Evolutionary conservation across 106 monocot species (phyloP).

Genomic region (Xerophyta viscosa): DNA sequence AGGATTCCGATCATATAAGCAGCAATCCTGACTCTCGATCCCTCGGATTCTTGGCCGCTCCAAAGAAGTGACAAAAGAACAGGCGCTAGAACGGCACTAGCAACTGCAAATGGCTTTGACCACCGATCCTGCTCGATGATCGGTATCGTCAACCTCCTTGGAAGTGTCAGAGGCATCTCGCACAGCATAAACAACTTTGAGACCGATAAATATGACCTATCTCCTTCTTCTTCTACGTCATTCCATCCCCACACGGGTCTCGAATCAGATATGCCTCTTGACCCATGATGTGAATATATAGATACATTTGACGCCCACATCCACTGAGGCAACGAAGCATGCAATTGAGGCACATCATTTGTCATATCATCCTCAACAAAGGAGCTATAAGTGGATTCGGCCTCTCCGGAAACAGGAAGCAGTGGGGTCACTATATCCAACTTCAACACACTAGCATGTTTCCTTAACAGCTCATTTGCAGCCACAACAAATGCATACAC

Average conservation of each 20-base stretch:
- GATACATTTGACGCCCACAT: conserved; percentile 96
- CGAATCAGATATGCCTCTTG: conserved; percentile 7
- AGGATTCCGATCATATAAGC: conserved; percentile 35
- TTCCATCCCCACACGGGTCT: conserved; percentile 70
- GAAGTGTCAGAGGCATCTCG: conserved; percentile 72
- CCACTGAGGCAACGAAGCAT: conserved; percentile 68
- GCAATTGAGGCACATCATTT: conserved; percentile 32
- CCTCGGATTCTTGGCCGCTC: conserved; percentile 15
- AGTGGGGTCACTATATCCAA: conserved; percentile 75
- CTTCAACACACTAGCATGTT: conserved; percentile 61
- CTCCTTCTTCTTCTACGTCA: conserved; percentile 43
- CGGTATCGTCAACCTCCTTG: conserved; percentile 81
- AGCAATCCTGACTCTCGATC: conserved; percentile 8
- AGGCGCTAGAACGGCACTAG: conserved; percentile 61
- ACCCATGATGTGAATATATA: conserved; percentile 66
- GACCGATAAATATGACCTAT: conserved; percentile 7
- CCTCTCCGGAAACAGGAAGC: conserved; percentile 74
- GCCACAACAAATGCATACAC: conserved; percentile 77
- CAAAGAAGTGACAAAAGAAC: conserved; percentile 67
- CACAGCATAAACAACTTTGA: conserved; percentile 45
- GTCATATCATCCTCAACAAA: conserved; percentile 45
- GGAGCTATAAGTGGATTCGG: conserved; percentile 59
- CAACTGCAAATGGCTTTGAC: conserved; percentile 75
- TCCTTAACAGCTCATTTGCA: conserved; percentile 71
- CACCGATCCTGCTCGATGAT: conserved; percentile 85